Evolutionary conservation across 306 rosid species (phyloP).

Genomic region (Casuarina glauca): DNA sequence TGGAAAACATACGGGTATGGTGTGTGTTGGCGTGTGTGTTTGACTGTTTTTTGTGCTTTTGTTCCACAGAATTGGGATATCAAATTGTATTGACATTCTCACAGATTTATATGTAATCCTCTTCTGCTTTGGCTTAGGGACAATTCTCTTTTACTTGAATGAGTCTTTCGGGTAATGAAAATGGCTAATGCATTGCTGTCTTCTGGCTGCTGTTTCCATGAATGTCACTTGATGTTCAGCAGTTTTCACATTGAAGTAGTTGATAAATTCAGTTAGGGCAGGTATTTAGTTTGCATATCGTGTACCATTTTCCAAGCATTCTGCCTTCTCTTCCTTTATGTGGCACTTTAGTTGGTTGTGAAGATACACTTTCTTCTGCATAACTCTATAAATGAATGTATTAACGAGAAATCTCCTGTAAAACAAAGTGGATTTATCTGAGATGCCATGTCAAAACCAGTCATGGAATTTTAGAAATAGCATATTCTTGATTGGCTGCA

Average conservation of each 20-base stretch:
- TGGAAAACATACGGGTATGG: constrained; percentile 50
- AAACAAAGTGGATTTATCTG: neutral
- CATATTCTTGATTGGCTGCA: neutral
- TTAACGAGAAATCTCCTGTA: neutral
- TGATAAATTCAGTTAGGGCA: neutral
- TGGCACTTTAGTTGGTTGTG: neutral
- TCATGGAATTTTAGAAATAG: neutral
- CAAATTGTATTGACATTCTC: neutral
- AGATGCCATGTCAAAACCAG: neutral
- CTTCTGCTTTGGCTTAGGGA: neutral
- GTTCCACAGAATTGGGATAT: neutral
- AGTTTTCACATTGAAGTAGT: neutral
- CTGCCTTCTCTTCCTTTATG: neutral
- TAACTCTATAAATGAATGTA: neutral
- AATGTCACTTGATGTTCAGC: neutral
- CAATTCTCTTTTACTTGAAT: neutral
- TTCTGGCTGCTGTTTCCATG: neutral
- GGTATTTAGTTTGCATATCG: neutral
- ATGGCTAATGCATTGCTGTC: neutral
- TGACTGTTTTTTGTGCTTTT: neutral
- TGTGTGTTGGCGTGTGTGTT: neutral
- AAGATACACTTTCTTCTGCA: neutral
- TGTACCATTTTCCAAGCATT: neutral
- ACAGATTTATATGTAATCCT: neutral
- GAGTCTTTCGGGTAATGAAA: neutral